These are phyloP conservation scores for Thraustotheca clavata DNA, from an alignment of 352 stramenopile genomes.

Conservation along the genomic window DNA sequence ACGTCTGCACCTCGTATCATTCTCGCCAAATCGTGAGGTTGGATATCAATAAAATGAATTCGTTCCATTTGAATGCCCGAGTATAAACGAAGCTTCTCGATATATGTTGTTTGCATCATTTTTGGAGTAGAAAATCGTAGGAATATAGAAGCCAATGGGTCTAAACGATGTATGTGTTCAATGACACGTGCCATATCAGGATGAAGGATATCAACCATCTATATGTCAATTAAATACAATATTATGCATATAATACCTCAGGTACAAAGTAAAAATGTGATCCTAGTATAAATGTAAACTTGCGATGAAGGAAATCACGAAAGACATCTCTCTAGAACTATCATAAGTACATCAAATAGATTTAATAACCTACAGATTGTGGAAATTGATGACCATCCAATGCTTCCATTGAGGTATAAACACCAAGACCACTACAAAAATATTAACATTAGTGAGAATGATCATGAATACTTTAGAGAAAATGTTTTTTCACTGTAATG, in stretches of 20 bases:
- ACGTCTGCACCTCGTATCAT: constrained; percentile 43
- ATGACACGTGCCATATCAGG: constrained; percentile 58
- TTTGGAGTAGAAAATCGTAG: constrained; percentile 38
- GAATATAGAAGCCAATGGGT: constrained; percentile 49
- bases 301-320: neutral
- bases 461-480: constrained; percentile 56
- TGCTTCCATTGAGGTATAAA: constrained; percentile 40
- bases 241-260: too few relatives aligned
- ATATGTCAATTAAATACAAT: neutral
- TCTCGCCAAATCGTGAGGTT: constrained; percentile 44
- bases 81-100: too few relatives aligned
- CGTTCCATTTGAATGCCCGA: constrained; percentile 25
- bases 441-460: neutral
- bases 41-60: constrained; percentile 51
- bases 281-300: neutral
- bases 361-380: too few relatives aligned
- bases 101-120: constrained; percentile 35
- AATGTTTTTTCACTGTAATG: constrained; percentile 59
- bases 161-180: constrained; percentile 33
- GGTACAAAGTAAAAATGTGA: constrained; percentile 62
- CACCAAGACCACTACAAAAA: constrained; percentile 45
- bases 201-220: constrained; percentile 69
- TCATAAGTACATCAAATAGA: too few relatives aligned
- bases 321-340: constrained; percentile 26
- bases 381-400: too few relatives aligned